phyloP scores from a whole-genome alignment of 1,139 yeast genomes.

The Taphrina flavorubra region DNA sequence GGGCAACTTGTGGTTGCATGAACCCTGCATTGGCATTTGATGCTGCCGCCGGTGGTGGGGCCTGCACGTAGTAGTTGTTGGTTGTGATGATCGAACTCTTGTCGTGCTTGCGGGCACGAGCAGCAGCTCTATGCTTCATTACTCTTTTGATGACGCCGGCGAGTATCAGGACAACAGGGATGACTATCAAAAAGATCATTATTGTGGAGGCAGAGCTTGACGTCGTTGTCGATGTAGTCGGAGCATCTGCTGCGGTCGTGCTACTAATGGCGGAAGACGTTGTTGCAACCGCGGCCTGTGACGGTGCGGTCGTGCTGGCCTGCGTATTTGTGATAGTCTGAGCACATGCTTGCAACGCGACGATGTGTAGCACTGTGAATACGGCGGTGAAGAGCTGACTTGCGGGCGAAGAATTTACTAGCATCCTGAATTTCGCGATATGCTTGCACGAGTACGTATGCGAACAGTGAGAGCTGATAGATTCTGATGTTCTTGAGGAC shows the following conservation, averaged over 20 bases:
- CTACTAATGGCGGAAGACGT: not conserved
- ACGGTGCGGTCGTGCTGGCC: constrained; percentile 7
- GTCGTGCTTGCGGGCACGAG: not conserved
- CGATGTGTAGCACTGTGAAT: not conserved
- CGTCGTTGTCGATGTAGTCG: not conserved
- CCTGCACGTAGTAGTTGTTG: not conserved
- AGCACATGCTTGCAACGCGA: constrained; percentile 1
- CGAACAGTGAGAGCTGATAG: not conserved
- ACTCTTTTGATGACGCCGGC: constrained; percentile 3
- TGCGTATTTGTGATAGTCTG: not conserved
- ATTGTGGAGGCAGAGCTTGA: not conserved
- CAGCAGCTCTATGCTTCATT: constrained; percentile 2
- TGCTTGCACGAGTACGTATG: not conserved
- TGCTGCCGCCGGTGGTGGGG: not conserved
- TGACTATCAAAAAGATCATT: not conserved
- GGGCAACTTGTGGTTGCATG: not conserved
- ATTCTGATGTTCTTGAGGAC: not conserved
- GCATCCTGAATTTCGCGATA: not conserved
- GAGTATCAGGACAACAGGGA: constrained; percentile 1
- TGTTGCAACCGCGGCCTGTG: not conserved
- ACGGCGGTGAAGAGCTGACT: not conserved
- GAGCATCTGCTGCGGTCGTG: not conserved
- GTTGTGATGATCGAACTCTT: constrained; percentile 2
- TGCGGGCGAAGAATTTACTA: constrained; percentile 3
- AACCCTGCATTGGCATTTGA: not conserved